These are phyloP conservation scores for Candida ortonii DNA, from an alignment of 805 yeast genomes.

Conservation along the genomic window DNA sequence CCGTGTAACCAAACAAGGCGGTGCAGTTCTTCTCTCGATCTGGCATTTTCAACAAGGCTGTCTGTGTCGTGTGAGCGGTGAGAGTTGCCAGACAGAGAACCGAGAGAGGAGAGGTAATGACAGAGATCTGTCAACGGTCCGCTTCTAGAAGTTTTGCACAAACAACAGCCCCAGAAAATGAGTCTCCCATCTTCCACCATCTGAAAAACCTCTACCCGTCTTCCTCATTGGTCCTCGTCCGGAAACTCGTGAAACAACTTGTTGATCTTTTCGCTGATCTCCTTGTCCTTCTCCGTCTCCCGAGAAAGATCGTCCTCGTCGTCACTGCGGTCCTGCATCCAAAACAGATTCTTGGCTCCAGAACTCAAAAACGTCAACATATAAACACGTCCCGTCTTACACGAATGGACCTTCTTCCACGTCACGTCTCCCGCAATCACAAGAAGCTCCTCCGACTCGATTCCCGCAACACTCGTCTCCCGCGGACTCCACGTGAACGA, in stretches of 20 bases:
- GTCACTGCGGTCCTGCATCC: slow-evolving; percentile 75
- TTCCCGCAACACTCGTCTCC: slow-evolving; percentile 39
- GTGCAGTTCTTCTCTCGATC: no score
- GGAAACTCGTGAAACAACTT: slow-evolving; percentile 43
- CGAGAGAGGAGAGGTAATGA: no score
- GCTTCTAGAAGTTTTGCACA: no score
- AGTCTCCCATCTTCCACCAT: no score
- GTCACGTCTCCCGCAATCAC: slow-evolving; percentile 85
- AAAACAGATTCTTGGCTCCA: slow-evolving; percentile 48
- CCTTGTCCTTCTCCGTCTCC: slow-evolving; percentile 58
- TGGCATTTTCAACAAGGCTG: no score
- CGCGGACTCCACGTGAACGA: slow-evolving; percentile 75
- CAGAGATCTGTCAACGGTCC: no score
- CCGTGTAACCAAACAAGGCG: no score
- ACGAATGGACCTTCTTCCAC: slow-evolving; percentile 65
- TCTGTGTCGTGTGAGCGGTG: no score
- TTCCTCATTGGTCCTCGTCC: slow-evolving; percentile 13
- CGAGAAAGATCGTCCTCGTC: slow-evolving; percentile 57
- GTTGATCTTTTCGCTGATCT: slow-evolving; percentile 45
- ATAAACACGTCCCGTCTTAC: slow-evolving; percentile 73
- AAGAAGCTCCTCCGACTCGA: slow-evolving; percentile 59
- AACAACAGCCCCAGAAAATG: no score
- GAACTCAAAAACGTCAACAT: slow-evolving; percentile 35
- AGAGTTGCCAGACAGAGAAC: no score
- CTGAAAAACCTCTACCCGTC: no score